Percentiles rank a stretch among this genome's conserved stretches.
These are phyloP conservation scores for Helotiales sp. DNA, from an alignment of 2,329 filamentous ascomycete genomes.

Conservation along the genomic window DNA sequence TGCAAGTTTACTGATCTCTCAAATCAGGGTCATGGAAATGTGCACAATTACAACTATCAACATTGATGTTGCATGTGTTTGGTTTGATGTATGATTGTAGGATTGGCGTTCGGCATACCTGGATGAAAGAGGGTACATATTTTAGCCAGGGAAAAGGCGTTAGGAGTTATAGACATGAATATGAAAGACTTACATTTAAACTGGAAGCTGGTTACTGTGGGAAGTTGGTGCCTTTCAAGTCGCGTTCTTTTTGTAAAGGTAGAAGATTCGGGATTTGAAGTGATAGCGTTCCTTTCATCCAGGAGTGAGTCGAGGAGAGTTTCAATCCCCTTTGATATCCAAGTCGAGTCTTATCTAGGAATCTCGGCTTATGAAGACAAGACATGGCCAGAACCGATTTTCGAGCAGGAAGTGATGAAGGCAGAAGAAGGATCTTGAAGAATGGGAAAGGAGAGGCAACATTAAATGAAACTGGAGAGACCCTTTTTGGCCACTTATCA, in stretches of 20 bases:
- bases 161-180: background rate
- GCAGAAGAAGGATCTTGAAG: too few relatives aligned
- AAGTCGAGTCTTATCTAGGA: background rate
- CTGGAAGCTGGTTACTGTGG: too few relatives aligned
- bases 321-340: too few relatives aligned
- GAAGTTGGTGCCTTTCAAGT: too few relatives aligned
- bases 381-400: background rate
- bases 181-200: background rate
- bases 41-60: constrained; percentile 1
- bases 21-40: background rate
- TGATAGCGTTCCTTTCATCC: too few relatives aligned
- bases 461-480: too few relatives aligned
- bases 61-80: background rate
- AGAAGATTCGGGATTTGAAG: background rate
- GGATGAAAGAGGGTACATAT: background rate
- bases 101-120: background rate
- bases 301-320: too few relatives aligned
- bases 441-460: too few relatives aligned
- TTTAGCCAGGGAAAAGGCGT: background rate
- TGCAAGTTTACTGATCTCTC: constrained; percentile 18
- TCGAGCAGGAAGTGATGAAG: background rate
- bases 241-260: too few relatives aligned
- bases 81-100: background rate
- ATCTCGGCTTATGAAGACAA: background rate
- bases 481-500: too few relatives aligned